A percentile compares a stretch with the other conserved stretches of the same genome.
phyloP scores from a whole-genome alignment of 2,329 filamentous ascomycete species.

The Botryosphaeria dothidea region DNA sequence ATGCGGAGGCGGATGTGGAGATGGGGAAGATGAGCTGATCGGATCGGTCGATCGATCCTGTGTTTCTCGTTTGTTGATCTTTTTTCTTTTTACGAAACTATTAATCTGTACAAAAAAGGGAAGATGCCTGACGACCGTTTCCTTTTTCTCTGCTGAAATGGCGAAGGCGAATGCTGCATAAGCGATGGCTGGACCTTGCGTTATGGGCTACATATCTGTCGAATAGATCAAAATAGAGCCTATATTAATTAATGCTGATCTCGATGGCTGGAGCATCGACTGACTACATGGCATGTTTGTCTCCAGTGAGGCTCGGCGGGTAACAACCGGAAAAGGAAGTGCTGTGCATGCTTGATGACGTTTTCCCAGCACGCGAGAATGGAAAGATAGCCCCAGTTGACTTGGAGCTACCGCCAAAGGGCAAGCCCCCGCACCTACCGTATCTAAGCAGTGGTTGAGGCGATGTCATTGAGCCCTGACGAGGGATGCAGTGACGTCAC shows the following conservation, averaged over 20 bases:
- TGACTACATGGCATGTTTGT: too few species aligned
- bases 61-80: neutral
- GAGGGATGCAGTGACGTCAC: neutral
- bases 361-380: too few species aligned
- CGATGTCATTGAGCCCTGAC: neutral
- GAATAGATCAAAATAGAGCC: neutral
- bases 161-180: neutral
- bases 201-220: neutral
- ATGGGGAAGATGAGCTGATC: slow-evolving; percentile 68
- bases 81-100: neutral
- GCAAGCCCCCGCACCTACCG: too few species aligned
- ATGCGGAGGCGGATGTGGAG: slow-evolving; percentile 59
- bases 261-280: too few species aligned
- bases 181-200: slow-evolving; percentile 5
- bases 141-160: neutral
- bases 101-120: neutral
- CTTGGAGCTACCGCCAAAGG: too few species aligned
- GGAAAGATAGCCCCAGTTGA: too few species aligned
- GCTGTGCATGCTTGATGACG: neutral
- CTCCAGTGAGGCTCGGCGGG: neutral
- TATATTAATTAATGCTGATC: too few species aligned
- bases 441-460: neutral
- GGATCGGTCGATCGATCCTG: neutral
- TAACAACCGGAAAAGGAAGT: neutral
- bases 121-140: neutral